A percentile compares a stretch with the other conserved stretches of the same genome.
Evolutionary conservation across 139 green algal genomes (phyloP).

Genomic region (Closterium sp.): DNA sequence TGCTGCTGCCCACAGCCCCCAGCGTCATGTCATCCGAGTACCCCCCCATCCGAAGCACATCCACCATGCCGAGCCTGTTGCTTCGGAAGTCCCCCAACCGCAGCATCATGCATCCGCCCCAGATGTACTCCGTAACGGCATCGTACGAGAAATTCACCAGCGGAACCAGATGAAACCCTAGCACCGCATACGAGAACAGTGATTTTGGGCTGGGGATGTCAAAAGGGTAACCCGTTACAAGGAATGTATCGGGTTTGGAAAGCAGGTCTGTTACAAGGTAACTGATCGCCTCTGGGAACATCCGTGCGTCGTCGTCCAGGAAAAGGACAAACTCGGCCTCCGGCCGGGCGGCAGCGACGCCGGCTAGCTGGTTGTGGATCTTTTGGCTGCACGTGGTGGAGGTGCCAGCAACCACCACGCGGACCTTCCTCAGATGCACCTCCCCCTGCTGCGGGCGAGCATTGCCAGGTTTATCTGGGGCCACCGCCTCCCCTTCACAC

Average conservation of each 20-base stretch:
- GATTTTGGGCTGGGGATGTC: background rate
- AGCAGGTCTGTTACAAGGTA: background rate
- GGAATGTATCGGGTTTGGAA: background rate
- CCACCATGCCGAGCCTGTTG: background rate
- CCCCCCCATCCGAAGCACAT: conserved; percentile 5
- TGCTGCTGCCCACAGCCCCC: background rate
- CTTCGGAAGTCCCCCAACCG: background rate
- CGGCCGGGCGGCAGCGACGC: background rate
- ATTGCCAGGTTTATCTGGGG: background rate
- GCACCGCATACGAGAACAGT: background rate
- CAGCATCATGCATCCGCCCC: background rate
- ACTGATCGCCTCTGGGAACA: background rate
- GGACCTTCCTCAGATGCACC: conserved; percentile 16
- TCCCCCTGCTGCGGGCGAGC: background rate
- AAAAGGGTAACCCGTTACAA: background rate
- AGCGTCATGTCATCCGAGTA: background rate
- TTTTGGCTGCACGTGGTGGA: background rate
- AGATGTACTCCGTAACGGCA: background rate
- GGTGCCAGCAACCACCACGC: background rate
- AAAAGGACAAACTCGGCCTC: background rate
- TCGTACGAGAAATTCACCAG: background rate
- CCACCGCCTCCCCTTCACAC: background rate
- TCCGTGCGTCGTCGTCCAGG: background rate
- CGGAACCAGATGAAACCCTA: background rate
- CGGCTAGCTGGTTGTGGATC: background rate